Evolutionary conservation across 805 yeast species (phyloP).

Genomic region (Candida suzukii): DNA sequence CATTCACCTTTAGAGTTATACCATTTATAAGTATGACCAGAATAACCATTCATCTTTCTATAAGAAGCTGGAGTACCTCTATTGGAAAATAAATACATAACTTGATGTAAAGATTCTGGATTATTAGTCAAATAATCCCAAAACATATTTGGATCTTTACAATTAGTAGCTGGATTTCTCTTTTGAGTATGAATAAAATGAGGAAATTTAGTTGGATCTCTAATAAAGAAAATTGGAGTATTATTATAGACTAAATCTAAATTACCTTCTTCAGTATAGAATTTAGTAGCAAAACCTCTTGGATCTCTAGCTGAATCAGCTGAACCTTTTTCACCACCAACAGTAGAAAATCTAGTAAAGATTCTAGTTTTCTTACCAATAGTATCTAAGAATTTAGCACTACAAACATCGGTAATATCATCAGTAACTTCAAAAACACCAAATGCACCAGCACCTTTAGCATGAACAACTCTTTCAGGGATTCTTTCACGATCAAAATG

Average conservation of each 20-base stretch:
- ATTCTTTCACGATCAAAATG: constrained; percentile 88
- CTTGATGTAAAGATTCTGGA: constrained; percentile 72
- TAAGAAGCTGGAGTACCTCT: constrained; percentile 75
- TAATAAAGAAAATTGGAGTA: constrained; percentile 77
- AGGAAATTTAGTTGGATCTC: constrained; percentile 84
- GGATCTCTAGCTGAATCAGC: constrained; percentile 86
- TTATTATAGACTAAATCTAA: constrained; percentile 81
- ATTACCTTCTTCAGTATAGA: constrained; percentile 80
- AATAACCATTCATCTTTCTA: constrained; percentile 78
- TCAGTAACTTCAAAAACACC: constrained; percentile 86
- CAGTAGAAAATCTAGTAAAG: constrained; percentile 75
- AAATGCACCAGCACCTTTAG: constrained; percentile 89
- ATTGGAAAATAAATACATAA: constrained; percentile 65
- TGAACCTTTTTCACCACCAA: constrained; percentile 79
- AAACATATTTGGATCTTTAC: constrained; percentile 74
- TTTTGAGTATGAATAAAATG: constrained; percentile 86
- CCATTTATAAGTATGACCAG: constrained; percentile 84
- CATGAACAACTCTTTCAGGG: constrained; percentile 91
- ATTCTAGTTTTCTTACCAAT: constrained; percentile 77
- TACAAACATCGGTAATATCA: constrained; percentile 67
- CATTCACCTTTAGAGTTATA: constrained; percentile 67
- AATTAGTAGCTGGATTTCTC: constrained; percentile 75
- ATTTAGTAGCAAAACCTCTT: constrained; percentile 75
- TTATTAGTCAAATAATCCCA: constrained; percentile 78
- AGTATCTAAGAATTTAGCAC: constrained; percentile 60